Evolutionary conservation across 1,284 basidiomycete species (phyloP).

Genomic region (Microbotryum saponariae): DNA sequence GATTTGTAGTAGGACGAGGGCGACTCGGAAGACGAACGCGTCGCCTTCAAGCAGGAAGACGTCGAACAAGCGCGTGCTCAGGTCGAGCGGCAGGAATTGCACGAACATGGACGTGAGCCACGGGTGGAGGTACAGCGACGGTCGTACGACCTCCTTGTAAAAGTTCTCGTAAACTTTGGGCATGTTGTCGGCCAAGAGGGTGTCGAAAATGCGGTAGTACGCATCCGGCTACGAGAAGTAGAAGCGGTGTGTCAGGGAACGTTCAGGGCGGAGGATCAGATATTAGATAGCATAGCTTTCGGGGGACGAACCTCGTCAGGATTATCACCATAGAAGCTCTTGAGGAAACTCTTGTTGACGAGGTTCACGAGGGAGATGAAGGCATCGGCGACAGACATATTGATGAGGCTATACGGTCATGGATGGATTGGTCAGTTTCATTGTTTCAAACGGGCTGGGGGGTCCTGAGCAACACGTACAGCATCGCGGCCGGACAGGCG

Average conservation of each 20-base stretch:
- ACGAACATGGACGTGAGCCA: constrained; percentile 79
- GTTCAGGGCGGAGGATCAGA: not conserved
- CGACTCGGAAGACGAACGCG: constrained; percentile 71
- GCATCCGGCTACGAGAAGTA: constrained; percentile 32
- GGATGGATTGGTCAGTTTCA: constrained; percentile 2
- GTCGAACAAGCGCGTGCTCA: constrained; percentile 36
- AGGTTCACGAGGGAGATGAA: constrained; percentile 85
- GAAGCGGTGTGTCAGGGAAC: too few relatives aligned
- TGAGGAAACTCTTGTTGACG: constrained; percentile 72
- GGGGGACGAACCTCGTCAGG: constrained; percentile 65
- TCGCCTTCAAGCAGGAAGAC: constrained; percentile 80
- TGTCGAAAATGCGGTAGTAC: constrained; percentile 72
- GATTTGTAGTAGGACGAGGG: constrained; percentile 72
- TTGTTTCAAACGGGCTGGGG: not conserved
- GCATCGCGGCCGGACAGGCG: constrained; percentile 37
- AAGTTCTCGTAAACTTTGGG: constrained; percentile 60
- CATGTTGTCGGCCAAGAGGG: constrained; percentile 82
- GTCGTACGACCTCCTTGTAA: constrained; percentile 53
- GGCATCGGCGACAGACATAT: constrained; percentile 63
- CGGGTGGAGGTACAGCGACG: constrained; percentile 59
- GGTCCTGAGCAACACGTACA: constrained; percentile 48
- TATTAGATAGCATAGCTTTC: too few relatives aligned
- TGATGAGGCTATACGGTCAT: constrained; percentile 52
- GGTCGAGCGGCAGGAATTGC: constrained; percentile 34
- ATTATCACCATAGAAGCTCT: constrained; percentile 71